A percentile compares a stretch with the other conserved stretches of the same genome.
These are phyloP conservation scores for Phaeosphaeriaceae sp. DNA, from an alignment of 2,329 filamentous ascomycete genomes.

Conservation along the genomic window DNA sequence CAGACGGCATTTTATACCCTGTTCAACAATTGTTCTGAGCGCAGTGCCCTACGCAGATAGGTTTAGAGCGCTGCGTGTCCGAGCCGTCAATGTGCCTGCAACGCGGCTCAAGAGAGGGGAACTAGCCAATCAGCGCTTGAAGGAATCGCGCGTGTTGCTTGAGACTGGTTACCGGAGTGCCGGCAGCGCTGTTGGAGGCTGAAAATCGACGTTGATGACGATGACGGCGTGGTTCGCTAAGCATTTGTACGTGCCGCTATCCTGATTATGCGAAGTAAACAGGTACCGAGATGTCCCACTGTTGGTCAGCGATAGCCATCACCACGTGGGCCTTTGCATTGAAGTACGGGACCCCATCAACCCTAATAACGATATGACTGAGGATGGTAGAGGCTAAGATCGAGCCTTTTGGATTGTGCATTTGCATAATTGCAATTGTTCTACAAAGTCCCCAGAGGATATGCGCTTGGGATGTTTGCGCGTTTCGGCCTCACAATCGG, in stretches of 20 bases:
- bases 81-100: not conserved
- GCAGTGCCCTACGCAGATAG: not conserved
- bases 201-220: not conserved
- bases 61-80: slow-evolving; percentile 6
- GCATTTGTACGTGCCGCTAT: not conserved
- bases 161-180: not conserved
- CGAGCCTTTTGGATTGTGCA: not conserved
- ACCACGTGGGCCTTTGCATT: not conserved
- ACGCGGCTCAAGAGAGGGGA: not conserved
- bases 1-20: slow-evolving; percentile 17
- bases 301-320: not conserved
- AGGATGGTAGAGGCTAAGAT: too few species aligned
- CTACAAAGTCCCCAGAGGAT: slow-evolving; percentile 56
- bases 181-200: not conserved
- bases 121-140: not conserved
- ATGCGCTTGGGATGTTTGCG: slow-evolving; percentile 52
- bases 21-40: not conserved
- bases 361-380: too few species aligned
- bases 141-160: not conserved
- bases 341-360: too few species aligned
- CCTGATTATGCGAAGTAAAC: not conserved
- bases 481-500: slow-evolving; percentile 55
- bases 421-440: not conserved
- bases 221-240: not conserved
- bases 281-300: not conserved